phyloP scores from a whole-genome alignment of 305 asterid genomes.

The Plantago coronopus region DNA sequence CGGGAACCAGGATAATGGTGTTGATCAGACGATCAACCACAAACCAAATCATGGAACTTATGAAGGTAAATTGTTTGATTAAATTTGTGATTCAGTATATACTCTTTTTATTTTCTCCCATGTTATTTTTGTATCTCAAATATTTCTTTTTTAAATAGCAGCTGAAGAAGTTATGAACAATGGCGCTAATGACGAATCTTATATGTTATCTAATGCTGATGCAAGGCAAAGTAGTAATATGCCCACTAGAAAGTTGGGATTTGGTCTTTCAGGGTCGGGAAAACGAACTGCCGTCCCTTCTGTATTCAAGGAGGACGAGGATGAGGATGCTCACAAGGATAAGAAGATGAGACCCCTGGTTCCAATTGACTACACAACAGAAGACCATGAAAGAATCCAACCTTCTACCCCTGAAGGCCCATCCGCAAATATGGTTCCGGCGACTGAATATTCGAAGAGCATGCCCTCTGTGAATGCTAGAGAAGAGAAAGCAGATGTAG shows the following conservation, averaged over 20 bases:
- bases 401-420: slow-evolving; percentile 52
- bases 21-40: slow-evolving; percentile 37
- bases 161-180: slow-evolving; percentile 54
- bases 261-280: slow-evolving; percentile 86
- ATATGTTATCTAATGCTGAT: slow-evolving; percentile 40
- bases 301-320: slow-evolving; percentile 81
- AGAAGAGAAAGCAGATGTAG: slow-evolving; percentile 66
- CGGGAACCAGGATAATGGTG: slow-evolving; percentile 33
- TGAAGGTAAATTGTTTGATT: slow-evolving; percentile 34
- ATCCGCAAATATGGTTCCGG: slow-evolving; percentile 50
- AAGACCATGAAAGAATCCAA: slow-evolving; percentile 61
- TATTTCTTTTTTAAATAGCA: slow-evolving; percentile 26
- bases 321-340: slow-evolving; percentile 86
- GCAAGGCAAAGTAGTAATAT: slow-evolving; percentile 50
- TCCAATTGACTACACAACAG: slow-evolving; percentile 95
- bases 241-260: slow-evolving; percentile 76
- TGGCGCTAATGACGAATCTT: slow-evolving; percentile 53
- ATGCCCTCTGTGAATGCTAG: slow-evolving; percentile 51
- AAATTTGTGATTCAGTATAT: slow-evolving; percentile 4
- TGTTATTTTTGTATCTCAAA: slow-evolving; percentile 15
- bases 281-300: slow-evolving; percentile 91
- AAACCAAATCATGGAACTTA: slow-evolving; percentile 38
- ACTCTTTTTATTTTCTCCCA: background rate
- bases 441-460: slow-evolving; percentile 65
- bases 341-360: slow-evolving; percentile 98